phyloP scores from a whole-genome alignment of 2,329 filamentous ascomycete genomes.

The Aspergillus sp. region DNA sequence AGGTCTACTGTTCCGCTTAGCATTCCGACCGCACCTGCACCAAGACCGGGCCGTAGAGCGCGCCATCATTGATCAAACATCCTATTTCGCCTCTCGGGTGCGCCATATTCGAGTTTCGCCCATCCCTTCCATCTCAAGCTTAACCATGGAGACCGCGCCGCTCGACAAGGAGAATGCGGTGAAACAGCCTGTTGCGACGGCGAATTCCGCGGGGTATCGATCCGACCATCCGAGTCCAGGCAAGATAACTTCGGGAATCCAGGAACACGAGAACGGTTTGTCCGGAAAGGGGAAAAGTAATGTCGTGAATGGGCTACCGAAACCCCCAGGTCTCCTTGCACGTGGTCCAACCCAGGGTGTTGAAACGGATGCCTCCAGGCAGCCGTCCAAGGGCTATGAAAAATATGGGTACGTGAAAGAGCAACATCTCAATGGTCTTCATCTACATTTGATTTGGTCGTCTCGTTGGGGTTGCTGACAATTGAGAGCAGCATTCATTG shows the following conservation, averaged over 20 bases:
- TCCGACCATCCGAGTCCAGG: not conserved
- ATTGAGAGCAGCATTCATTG: slow-evolving; percentile 65
- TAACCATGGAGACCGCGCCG: slow-evolving; percentile 2
- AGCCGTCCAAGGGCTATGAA: not conserved
- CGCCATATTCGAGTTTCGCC: not conserved
- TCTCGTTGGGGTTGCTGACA: slow-evolving; percentile 5
- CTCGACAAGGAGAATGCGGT: slow-evolving; percentile 2
- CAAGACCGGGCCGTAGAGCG: too few relatives aligned
- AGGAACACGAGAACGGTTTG: not conserved
- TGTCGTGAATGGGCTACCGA: not conserved
- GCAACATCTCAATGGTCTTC: not conserved
- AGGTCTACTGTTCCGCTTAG: not conserved
- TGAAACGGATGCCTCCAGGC: not conserved
- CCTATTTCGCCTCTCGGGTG: not conserved
- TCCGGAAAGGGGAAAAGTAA: not conserved
- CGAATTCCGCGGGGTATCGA: not conserved
- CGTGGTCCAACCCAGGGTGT: not conserved
- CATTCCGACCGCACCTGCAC: not conserved
- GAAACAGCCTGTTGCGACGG: not conserved
- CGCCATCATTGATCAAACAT: too few relatives aligned
- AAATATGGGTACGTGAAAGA: slow-evolving; percentile 11
- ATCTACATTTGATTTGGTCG: not conserved
- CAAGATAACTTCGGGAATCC: not conserved
- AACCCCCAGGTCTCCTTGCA: not conserved
- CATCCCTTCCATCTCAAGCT: not conserved